These are phyloP conservation scores for Chlamydomonas reinhardtii DNA, from an alignment of 163 green algal genomes.

Conservation along the genomic window DNA sequence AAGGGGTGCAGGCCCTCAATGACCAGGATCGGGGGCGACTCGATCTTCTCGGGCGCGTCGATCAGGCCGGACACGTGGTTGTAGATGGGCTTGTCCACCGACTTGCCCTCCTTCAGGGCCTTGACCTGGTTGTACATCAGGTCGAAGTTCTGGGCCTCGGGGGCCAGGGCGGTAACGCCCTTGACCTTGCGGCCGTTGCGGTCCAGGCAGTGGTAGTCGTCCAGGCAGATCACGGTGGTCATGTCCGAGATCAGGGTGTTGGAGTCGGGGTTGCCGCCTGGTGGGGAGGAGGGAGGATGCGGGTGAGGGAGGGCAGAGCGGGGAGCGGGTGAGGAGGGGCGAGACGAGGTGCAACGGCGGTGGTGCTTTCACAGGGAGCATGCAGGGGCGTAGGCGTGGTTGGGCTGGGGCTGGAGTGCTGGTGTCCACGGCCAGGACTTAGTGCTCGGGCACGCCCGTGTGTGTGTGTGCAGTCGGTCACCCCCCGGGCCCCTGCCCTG, in stretches of 20 bases:
- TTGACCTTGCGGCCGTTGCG: conserved; percentile 90
- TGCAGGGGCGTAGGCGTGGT: too few relatives aligned
- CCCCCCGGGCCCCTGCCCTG: too few relatives aligned
- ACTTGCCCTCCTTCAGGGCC: conserved; percentile 97
- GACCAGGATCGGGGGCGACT: conserved; percentile 93
- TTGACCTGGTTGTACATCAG: conserved; percentile 99
- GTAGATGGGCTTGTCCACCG: conserved; percentile 99
- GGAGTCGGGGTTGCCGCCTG: conserved; percentile 97
- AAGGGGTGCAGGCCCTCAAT: conserved; percentile 99
- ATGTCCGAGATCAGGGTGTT: conserved; percentile 99
- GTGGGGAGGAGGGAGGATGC: not conserved
- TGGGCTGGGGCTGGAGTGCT: too few relatives aligned
- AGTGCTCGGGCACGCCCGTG: too few relatives aligned
- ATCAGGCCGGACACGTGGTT: conserved; percentile 98
- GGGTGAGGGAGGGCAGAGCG: not conserved
- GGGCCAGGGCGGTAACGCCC: conserved; percentile 94
- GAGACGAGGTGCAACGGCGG: too few relatives aligned
- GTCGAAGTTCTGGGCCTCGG: conserved; percentile 98
- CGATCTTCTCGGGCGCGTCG: conserved; percentile 87
- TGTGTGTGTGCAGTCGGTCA: too few relatives aligned
- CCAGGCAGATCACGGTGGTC: conserved; percentile 99
- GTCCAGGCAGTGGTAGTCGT: conserved; percentile 98
- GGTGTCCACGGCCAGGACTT: too few relatives aligned
- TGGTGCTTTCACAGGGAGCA: too few relatives aligned
- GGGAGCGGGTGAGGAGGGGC: too few relatives aligned